Conservation (phyloP, 306 rosid genomes). For the Fragaria vesca region DNA sequence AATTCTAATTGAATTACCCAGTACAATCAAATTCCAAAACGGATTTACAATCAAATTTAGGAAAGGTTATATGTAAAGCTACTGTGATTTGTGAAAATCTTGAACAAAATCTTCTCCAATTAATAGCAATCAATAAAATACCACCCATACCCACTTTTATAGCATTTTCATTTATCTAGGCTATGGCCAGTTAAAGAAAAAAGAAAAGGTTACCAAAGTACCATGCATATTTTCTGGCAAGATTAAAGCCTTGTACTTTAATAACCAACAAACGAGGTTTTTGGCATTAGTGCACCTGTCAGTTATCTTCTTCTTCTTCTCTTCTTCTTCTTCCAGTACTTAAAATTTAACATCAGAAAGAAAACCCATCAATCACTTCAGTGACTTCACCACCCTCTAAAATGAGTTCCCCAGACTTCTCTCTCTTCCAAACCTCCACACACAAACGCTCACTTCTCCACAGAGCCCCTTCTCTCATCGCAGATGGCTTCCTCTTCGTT, state of each 20-base stretch:
- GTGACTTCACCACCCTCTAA: not conserved
- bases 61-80: not conserved
- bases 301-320: not conserved
- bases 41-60: not conserved
- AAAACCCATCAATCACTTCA: not conserved
- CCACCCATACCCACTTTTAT: not conserved
- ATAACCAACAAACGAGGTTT: conserved; percentile 6
- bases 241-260: not conserved
- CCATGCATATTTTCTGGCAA: not conserved
- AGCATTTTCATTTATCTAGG: not conserved
- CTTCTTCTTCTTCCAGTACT: not conserved
- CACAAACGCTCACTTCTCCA: conserved; percentile 5
- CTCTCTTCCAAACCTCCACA: conserved; percentile 1
- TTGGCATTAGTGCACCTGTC: not conserved
- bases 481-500: conserved; percentile 20
- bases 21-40: not conserved
- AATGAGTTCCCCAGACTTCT: conserved; percentile 1
- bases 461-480: conserved; percentile 18
- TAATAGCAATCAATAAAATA: not conserved
- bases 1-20: not conserved
- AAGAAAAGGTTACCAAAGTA: not conserved
- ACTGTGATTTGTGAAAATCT: no score
- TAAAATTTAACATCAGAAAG: not conserved
- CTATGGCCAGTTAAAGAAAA: not conserved
- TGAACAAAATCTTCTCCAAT: not conserved